Percentiles rank a stretch among this genome's conserved stretches.
phyloP scores from a whole-genome alignment of 2,329 filamentous ascomycete species.

The Ascochyta clinopodiicola region DNA sequence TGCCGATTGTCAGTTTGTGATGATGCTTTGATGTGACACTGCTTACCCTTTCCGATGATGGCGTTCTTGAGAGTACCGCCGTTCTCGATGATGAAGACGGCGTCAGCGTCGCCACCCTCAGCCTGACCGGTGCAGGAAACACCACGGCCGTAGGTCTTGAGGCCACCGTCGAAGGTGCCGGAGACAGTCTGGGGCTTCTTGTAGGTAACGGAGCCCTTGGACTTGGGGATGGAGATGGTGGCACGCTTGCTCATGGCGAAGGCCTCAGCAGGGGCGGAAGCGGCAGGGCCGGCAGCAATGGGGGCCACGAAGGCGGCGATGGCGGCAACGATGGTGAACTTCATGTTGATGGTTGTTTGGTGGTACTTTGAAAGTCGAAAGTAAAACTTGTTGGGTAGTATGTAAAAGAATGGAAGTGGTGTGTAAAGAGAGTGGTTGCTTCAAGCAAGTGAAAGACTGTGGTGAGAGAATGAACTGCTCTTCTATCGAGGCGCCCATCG shows the following conservation, averaged over 20 bases:
- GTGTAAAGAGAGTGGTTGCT: conserved; percentile 29
- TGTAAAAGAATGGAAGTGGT: conserved; percentile 27
- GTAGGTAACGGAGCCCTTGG: conserved; percentile 42
- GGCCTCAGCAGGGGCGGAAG: conserved; percentile 28
- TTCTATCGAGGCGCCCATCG: conserved; percentile 1
- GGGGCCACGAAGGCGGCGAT: conserved; percentile 37
- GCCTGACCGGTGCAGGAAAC: conserved; percentile 50
- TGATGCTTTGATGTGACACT: conserved; percentile 20
- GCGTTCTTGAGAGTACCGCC: conserved; percentile 62
- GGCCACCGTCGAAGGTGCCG: conserved; percentile 42
- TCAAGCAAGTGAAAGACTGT: conserved; percentile 34
- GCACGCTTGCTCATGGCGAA: conserved; percentile 41
- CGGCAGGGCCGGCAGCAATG: conserved; percentile 39
- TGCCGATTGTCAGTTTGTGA: background rate
- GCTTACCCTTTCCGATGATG: conserved; percentile 57
- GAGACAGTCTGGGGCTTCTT: conserved; percentile 30
- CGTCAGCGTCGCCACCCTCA: conserved; percentile 55
- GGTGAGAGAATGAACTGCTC: conserved; percentile 19
- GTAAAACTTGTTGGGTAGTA: conserved; percentile 24
- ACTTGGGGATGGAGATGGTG: conserved; percentile 38
- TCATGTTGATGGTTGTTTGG: conserved; percentile 38
- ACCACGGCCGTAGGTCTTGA: conserved; percentile 46
- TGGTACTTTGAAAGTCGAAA: conserved; percentile 23
- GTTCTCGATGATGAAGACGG: conserved; percentile 61
- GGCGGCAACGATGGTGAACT: conserved; percentile 39